These are phyloP conservation scores for Mucor indicus DNA, from an alignment of 371 early-diverging fungal species.

Conservation along the genomic window DNA sequence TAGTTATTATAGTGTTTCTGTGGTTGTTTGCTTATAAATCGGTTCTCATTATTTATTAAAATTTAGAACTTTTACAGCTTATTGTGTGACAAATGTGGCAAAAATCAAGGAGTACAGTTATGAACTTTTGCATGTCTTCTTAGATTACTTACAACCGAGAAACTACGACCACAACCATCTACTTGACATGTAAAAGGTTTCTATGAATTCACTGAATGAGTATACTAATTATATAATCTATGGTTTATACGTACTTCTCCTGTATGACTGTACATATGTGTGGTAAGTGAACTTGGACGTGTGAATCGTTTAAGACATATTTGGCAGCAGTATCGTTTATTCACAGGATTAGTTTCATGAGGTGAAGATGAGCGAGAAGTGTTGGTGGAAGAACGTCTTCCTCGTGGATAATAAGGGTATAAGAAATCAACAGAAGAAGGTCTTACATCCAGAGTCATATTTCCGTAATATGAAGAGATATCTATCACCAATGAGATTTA, in stretches of 20 bases:
- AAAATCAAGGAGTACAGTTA: not conserved
- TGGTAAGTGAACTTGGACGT: constrained; percentile 31
- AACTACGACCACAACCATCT: constrained; percentile 28
- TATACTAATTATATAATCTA: not conserved
- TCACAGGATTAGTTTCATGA: constrained; percentile 1
- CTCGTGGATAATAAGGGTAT: too few species aligned
- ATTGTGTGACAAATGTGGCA: not conserved
- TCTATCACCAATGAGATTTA: too few species aligned
- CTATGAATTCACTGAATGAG: constrained; percentile 1
- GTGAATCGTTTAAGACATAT: constrained; percentile 33
- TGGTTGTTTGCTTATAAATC: not conserved
- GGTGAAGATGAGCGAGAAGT: not conserved
- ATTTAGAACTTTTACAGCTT: too few species aligned
- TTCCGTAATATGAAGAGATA: too few species aligned
- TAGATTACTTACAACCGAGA: constrained; percentile 35
- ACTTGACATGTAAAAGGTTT: constrained; percentile 33
- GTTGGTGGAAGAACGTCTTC: not conserved
- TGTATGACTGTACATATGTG: constrained; percentile 38
- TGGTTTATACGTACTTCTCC: constrained; percentile 23
- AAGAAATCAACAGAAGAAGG: too few species aligned
- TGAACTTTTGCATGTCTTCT: constrained; percentile 37
- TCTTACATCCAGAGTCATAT: too few species aligned
- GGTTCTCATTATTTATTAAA: too few species aligned
- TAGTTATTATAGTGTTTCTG: not conserved
- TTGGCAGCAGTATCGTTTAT: constrained; percentile 22